These are phyloP conservation scores for Collybia mongolica DNA, from an alignment of 768 basidiomycete species.

Conservation along the genomic window DNA sequence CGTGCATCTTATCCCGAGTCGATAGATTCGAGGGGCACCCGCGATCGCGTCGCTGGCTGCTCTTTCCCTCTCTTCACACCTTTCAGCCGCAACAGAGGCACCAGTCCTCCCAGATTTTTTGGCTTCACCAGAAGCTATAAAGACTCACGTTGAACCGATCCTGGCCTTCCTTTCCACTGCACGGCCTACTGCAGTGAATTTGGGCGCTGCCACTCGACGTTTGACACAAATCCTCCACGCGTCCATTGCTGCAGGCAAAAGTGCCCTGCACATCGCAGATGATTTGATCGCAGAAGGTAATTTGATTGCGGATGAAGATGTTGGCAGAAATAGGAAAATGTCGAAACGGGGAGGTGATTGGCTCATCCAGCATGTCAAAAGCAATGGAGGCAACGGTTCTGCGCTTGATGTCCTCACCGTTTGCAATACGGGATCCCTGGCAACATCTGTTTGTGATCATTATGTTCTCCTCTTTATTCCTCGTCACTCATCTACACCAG, in stretches of 20 bases:
- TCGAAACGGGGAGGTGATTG: slow-evolving; percentile 83
- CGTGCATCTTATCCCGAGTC: slow-evolving; percentile 3
- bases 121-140: slow-evolving; percentile 48
- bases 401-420: slow-evolving; percentile 85
- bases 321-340: slow-evolving; percentile 85
- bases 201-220: slow-evolving; percentile 80
- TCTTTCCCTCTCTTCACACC: slow-evolving; percentile 67
- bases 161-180: slow-evolving; percentile 79
- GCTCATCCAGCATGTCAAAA: slow-evolving; percentile 56
- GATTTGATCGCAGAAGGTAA: slow-evolving; percentile 71
- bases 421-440: slow-evolving; percentile 96
- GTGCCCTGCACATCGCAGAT: slow-evolving; percentile 47
- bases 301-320: slow-evolving; percentile 82
- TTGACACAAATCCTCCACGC: slow-evolving; percentile 51
- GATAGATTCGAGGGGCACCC: slow-evolving; percentile 80
- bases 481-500: slow-evolving; percentile 35
- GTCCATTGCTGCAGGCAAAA: slow-evolving; percentile 39
- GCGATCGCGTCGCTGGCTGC: slow-evolving; percentile 93
- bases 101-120: slow-evolving; percentile 54
- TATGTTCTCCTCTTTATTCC: neutral
- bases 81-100: slow-evolving; percentile 50
- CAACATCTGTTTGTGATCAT: slow-evolving; percentile 71
- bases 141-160: slow-evolving; percentile 51
- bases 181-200: slow-evolving; percentile 96
- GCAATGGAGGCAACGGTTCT: slow-evolving; percentile 28